Percentiles rank a stretch among this genome's conserved stretches.
phyloP scores from a whole-genome alignment of 2,329 filamentous ascomycete genomes.

The Colletotrichum spaethianum region DNA sequence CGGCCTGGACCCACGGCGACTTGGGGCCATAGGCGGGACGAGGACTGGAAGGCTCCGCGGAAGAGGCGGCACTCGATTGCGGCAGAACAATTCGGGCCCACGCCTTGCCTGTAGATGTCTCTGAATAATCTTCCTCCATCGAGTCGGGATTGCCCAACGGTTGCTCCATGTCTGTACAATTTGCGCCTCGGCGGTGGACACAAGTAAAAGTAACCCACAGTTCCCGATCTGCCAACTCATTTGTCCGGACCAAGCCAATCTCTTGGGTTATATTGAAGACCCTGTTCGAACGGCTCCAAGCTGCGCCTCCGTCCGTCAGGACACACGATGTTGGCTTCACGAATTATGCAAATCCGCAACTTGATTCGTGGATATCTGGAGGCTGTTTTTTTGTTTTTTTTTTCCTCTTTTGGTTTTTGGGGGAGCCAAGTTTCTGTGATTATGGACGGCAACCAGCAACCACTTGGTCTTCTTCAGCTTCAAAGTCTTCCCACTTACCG shows the following conservation, averaged over 20 bases:
- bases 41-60: neutral
- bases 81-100: neutral
- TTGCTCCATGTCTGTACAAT: no score
- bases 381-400: no score
- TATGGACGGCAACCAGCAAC: slow-evolving; percentile 2
- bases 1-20: neutral
- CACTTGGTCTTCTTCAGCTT: neutral
- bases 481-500: slow-evolving; percentile 14
- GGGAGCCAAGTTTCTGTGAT: no score
- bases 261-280: neutral
- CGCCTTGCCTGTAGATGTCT: neutral
- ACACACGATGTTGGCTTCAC: neutral
- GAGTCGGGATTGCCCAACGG: neutral
- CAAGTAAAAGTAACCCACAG: neutral
- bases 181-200: neutral
- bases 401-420: no score
- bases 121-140: neutral
- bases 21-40: neutral
- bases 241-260: neutral
- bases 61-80: neutral
- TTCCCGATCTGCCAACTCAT: neutral
- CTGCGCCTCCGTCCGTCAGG: neutral
- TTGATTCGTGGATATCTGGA: neutral
- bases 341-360: neutral
- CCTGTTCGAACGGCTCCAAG: neutral